A percentile compares a stretch with the other conserved stretches of the same genome.
These are phyloP conservation scores for Conidiobolus incongruus DNA, from an alignment of 371 early-diverging fungal species.

Conservation along the genomic window DNA sequence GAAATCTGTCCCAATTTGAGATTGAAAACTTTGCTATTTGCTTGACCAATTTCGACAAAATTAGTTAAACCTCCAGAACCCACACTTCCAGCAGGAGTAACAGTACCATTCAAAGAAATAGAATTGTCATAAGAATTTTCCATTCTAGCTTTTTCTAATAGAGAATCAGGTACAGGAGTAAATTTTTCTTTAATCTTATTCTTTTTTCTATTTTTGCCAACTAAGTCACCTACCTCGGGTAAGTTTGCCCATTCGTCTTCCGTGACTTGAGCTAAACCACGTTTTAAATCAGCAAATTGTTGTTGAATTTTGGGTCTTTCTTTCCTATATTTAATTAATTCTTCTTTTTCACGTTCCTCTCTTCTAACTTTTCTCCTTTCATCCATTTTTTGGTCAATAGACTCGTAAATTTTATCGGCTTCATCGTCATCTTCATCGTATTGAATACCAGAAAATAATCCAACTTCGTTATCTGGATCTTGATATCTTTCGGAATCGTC, in stretches of 20 bases:
- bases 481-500: slow-evolving; percentile 54
- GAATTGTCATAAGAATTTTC: slow-evolving; percentile 23
- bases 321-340: slow-evolving; percentile 26
- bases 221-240: slow-evolving; percentile 84
- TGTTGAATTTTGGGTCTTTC: slow-evolving; percentile 52
- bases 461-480: slow-evolving; percentile 88
- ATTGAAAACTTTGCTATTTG: slow-evolving; percentile 73
- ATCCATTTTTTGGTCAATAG: slow-evolving; percentile 76
- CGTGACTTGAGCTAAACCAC: slow-evolving; percentile 47
- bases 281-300: slow-evolving; percentile 80
- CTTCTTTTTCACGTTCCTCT: slow-evolving; percentile 35
- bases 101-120: no score
- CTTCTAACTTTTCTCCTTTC: slow-evolving; percentile 54
- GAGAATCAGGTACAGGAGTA: slow-evolving; percentile 68
- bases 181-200: slow-evolving; percentile 27
- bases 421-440: slow-evolving; percentile 95
- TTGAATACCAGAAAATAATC: slow-evolving; percentile 63
- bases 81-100: no score
- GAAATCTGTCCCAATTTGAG: slow-evolving; percentile 66
- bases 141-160: slow-evolving; percentile 38
- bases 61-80: slow-evolving; percentile 49
- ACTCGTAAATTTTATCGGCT: slow-evolving; percentile 82
- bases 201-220: slow-evolving; percentile 50
- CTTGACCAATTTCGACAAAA: slow-evolving; percentile 82
- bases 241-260: slow-evolving; percentile 78